These are phyloP conservation scores for Cicer chorassanicum DNA, from an alignment of 306 rosid genomes.

Conservation along the genomic window DNA sequence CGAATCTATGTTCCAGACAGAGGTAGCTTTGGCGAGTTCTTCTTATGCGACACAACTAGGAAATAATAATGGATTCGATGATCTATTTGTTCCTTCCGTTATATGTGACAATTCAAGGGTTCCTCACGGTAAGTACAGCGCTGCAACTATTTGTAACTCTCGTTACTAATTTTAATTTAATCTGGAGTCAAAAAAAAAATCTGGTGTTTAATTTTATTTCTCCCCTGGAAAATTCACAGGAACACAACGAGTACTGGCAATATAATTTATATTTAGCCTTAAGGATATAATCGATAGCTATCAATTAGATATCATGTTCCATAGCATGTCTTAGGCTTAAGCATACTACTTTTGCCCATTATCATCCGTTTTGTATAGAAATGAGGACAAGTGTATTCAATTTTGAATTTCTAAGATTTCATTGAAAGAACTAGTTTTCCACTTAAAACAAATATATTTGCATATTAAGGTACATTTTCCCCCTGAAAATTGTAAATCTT, in stretches of 20 bases:
- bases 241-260: background rate
- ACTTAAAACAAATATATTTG: background rate
- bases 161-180: background rate
- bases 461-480: background rate
- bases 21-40: conserved; percentile 17
- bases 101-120: background rate
- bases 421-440: conserved; percentile 8
- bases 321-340: conserved; percentile 1
- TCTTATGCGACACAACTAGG: background rate
- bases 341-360: background rate
- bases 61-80: conserved; percentile 12
- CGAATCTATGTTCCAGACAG: conserved; percentile 30
- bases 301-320: background rate
- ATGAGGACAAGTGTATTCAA: background rate
- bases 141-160: background rate
- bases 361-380: conserved; percentile 6
- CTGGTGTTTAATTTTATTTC: background rate
- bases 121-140: conserved; percentile 37
- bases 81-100: conserved; percentile 15
- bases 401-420: background rate
- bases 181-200: background rate
- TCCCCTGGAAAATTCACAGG: background rate
- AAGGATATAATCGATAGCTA: background rate
- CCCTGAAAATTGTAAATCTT: conserved; percentile 13
- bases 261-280: background rate